Conservation (phyloP, 176 grass and related monocot genomes). For the Juncus inflexus region DNA sequence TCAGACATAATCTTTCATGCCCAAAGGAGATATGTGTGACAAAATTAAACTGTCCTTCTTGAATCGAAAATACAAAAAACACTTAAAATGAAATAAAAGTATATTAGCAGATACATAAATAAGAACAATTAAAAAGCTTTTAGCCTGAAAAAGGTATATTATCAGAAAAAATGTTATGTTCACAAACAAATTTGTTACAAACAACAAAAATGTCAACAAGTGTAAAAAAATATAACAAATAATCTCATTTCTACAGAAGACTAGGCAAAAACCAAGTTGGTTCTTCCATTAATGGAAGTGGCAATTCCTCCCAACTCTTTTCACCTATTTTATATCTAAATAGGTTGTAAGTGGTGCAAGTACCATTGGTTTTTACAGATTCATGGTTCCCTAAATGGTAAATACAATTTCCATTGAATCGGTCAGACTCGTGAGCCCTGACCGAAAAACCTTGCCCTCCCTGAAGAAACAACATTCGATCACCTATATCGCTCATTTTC, state of each 20-base stretch:
- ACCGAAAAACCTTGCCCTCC: conserved; percentile 18
- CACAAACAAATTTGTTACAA: too few relatives aligned
- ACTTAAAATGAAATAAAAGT: too few relatives aligned
- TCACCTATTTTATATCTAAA: conserved; percentile 6
- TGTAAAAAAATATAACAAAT: too few relatives aligned
- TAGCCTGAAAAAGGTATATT: too few relatives aligned
- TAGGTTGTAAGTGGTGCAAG: conserved; percentile 10
- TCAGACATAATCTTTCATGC: too few relatives aligned
- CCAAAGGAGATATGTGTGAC: too few relatives aligned
- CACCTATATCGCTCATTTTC: background rate
- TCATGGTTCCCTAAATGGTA: conserved; percentile 12
- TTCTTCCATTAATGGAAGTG: conserved; percentile 17
- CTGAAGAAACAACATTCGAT: conserved; percentile 15
- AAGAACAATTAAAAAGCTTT: too few relatives aligned
- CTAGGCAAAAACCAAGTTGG: conserved; percentile 19
- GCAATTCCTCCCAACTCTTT: background rate
- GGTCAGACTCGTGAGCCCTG: background rate
- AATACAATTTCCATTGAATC: conserved; percentile 15
- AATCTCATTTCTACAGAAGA: background rate
- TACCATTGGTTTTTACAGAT: conserved; percentile 5
- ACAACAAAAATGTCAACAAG: too few relatives aligned
- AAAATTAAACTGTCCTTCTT: too few relatives aligned
- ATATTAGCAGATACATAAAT: too few relatives aligned
- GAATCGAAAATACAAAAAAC: too few relatives aligned
- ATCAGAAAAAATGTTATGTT: too few relatives aligned